Conservation (phyloP, 75 land plant genomes). For the Selaginella moellendorffii region DNA sequence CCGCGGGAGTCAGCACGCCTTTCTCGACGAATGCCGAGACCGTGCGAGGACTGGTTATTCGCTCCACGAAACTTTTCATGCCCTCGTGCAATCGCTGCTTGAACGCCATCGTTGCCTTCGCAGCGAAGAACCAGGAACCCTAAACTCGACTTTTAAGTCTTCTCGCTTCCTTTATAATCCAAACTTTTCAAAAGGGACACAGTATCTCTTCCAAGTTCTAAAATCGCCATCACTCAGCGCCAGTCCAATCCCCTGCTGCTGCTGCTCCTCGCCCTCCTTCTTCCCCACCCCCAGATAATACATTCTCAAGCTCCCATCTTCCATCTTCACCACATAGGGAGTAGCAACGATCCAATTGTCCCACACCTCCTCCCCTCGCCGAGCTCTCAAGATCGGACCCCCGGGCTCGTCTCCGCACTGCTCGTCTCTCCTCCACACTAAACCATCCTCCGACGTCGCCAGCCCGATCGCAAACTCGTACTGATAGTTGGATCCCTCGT, state of each 20-base stretch:
- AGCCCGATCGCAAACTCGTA: slow-evolving; percentile 28
- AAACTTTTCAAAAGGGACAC: too few species aligned
- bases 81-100: slow-evolving; percentile 80
- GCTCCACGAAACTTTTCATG: slow-evolving; percentile 84
- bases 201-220: slow-evolving; percentile 24
- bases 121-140: not conserved
- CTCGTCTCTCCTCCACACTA: slow-evolving; percentile 21
- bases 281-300: slow-evolving; percentile 34
- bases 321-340: slow-evolving; percentile 29
- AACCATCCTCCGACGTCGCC: slow-evolving; percentile 25
- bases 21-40: slow-evolving; percentile 97
- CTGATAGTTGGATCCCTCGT: slow-evolving; percentile 31
- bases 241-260: slow-evolving; percentile 24
- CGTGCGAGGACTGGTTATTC: slow-evolving; percentile 84
- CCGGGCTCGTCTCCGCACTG: slow-evolving; percentile 26
- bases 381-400: slow-evolving; percentile 24
- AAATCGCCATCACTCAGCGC: slow-evolving; percentile 31
- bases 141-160: too few species aligned
- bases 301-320: slow-evolving; percentile 32
- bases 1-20: slow-evolving; percentile 81
- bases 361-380: slow-evolving; percentile 31
- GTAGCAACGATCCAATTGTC: slow-evolving; percentile 34
- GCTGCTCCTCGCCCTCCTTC: slow-evolving; percentile 13
- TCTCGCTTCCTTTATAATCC: too few species aligned
- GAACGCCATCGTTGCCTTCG: slow-evolving; percentile 40